Evolutionary conservation across 805 yeast species (phyloP).

Genomic region (Ogataea salicorniae): DNA sequence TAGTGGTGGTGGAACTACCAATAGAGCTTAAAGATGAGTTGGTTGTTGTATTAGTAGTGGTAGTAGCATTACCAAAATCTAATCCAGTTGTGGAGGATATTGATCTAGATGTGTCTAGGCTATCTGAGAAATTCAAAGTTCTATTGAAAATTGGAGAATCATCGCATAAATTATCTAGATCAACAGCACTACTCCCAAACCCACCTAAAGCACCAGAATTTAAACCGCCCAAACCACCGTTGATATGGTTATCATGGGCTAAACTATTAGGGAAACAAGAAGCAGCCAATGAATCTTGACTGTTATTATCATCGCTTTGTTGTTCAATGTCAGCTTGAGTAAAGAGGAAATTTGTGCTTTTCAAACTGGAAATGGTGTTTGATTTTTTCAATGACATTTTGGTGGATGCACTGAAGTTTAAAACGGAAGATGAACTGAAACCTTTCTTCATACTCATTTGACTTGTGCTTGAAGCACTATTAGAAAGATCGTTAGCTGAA

Average conservation of each 20-base stretch:
- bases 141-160: constrained; percentile 17
- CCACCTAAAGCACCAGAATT: constrained; percentile 24
- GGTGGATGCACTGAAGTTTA: constrained; percentile 21
- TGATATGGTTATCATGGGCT: not conserved
- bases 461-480: not conserved
- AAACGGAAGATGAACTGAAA: constrained; percentile 15
- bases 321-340: not conserved
- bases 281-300: no score
- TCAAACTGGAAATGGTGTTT: constrained; percentile 1
- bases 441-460: constrained; percentile 10
- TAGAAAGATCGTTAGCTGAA: constrained; percentile 7
- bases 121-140: constrained; percentile 6
- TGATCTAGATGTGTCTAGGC: not conserved
- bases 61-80: not conserved
- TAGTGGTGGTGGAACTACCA: not conserved
- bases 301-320: not conserved
- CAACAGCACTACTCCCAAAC: constrained; percentile 17
- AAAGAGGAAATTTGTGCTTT: constrained; percentile 2
- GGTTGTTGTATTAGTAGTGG: not conserved
- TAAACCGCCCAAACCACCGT: not conserved
- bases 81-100: not conserved
- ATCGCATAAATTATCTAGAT: constrained; percentile 23
- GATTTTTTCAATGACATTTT: constrained; percentile 2
- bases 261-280: not conserved
- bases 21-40: not conserved